Percentiles rank a stretch among this genome's conserved stretches.
phyloP scores from a whole-genome alignment of 805 yeast species.

The fission yeast (Schizosaccharomyces pombe) region DNA sequence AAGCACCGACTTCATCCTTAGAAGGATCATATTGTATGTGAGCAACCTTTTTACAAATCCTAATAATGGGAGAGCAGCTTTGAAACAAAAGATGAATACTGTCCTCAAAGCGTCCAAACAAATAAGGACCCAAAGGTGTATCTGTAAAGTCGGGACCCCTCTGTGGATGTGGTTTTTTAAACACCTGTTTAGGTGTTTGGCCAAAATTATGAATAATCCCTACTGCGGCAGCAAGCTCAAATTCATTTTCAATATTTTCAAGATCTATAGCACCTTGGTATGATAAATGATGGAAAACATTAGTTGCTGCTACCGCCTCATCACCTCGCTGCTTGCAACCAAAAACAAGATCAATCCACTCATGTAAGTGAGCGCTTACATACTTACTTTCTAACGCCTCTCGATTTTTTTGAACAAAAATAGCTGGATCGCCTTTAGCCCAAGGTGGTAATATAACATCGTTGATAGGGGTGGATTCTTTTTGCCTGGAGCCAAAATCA shows the following conservation, averaged over 20 bases:
- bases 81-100: conserved; percentile 7
- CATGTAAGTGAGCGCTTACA: conserved; percentile 50
- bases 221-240: conserved; percentile 50
- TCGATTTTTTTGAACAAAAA: conserved; percentile 51
- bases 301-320: conserved; percentile 39
- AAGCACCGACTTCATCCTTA: neutral
- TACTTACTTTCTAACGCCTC: conserved; percentile 67
- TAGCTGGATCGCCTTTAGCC: conserved; percentile 56
- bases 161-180: conserved; percentile 40
- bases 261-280: conserved; percentile 66
- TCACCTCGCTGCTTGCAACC: conserved; percentile 59
- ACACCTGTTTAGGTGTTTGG: conserved; percentile 61
- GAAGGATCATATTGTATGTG: neutral
- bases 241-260: conserved; percentile 47
- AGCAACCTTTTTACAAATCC: conserved; percentile 5
- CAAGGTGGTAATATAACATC: conserved; percentile 60
- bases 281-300: conserved; percentile 66
- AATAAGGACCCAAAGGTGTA: neutral
- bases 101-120: conserved; percentile 4
- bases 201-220: conserved; percentile 83
- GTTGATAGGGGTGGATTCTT: conserved; percentile 24
- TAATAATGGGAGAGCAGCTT: conserved; percentile 7
- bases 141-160: conserved; percentile 11
- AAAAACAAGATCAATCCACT: conserved; percentile 71
- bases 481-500: conserved; percentile 49